phyloP scores from a whole-genome alignment of 2,329 filamentous ascomycete genomes.

The Cladosporium sp. region DNA sequence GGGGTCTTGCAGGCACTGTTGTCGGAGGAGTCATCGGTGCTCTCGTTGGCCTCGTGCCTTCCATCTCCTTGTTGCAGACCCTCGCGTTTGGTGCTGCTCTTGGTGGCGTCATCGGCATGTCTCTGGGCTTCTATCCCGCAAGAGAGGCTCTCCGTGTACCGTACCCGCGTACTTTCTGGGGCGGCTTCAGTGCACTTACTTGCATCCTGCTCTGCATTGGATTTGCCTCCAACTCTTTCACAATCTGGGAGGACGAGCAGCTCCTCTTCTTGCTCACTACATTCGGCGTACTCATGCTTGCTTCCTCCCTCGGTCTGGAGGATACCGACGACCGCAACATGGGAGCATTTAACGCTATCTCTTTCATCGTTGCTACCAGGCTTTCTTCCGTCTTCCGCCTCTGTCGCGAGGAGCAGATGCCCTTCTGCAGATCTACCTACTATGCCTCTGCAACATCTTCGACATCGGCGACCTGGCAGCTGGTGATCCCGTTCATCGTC shows the following conservation, averaged over 20 bases:
- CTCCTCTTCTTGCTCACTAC: slow-evolving; percentile 86
- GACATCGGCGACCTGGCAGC: slow-evolving; percentile 87
- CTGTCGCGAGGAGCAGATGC: slow-evolving; percentile 98
- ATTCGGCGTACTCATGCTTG: slow-evolving; percentile 71
- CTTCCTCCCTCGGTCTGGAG: slow-evolving; percentile 71
- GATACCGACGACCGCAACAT: slow-evolving; percentile 65
- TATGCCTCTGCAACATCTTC: slow-evolving; percentile 89
- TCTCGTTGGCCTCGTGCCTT: slow-evolving; percentile 29
- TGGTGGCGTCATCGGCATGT: slow-evolving; percentile 37
- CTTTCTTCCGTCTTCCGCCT: slow-evolving; percentile 83
- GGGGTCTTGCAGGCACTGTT: slow-evolving; percentile 47
- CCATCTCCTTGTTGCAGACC: slow-evolving; percentile 37
- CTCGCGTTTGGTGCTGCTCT: slow-evolving; percentile 39
- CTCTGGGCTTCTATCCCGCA: slow-evolving; percentile 39
- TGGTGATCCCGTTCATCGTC: slow-evolving; percentile 72
- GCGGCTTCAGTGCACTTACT: slow-evolving; percentile 77
- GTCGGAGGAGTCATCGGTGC: slow-evolving; percentile 33
- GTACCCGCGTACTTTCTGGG: slow-evolving; percentile 75
- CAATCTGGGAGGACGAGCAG: slow-evolving; percentile 97
- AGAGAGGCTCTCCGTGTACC: slow-evolving; percentile 46
- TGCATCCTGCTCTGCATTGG: slow-evolving; percentile 85
- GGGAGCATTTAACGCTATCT: slow-evolving; percentile 76
- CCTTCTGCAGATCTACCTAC: slow-evolving; percentile 90
- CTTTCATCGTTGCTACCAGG: slow-evolving; percentile 76
- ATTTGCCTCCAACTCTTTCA: slow-evolving; percentile 96